Conservation (phyloP, 441 rosid species). For the Macaranga tanarius region DNA sequence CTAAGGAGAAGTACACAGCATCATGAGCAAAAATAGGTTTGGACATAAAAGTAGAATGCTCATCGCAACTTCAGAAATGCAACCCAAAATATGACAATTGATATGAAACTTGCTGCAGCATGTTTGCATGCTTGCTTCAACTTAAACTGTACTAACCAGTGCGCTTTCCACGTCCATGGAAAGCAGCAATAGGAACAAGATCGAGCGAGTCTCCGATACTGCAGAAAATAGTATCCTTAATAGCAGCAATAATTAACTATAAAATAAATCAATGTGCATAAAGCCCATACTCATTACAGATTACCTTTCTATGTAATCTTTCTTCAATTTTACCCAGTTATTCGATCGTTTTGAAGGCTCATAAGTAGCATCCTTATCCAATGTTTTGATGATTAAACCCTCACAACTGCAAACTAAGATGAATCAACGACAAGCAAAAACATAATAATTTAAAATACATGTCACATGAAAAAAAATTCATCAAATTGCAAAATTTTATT, state of each 20-base stretch:
- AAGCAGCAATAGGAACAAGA: conserved; percentile 93
- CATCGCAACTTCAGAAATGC: background rate
- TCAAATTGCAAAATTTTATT: background rate
- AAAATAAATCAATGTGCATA: conserved; percentile 1
- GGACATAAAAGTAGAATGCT: background rate
- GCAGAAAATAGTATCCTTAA: conserved; percentile 26
- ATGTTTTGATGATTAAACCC: conserved; percentile 91
- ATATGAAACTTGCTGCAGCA: background rate
- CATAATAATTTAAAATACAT: background rate
- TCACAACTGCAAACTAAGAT: conserved; percentile 71
- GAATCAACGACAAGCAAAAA: conserved; percentile 19
- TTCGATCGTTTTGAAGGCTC: conserved; percentile 92
- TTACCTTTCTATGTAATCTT: conserved; percentile 91
- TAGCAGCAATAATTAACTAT: conserved; percentile 3
- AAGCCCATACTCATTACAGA: conserved; percentile 7
- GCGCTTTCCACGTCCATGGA: conserved; percentile 94
- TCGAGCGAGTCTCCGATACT: conserved; percentile 94
- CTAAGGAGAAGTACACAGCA: conserved; percentile 38
- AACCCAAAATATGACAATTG: background rate
- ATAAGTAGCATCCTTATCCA: conserved; percentile 87
- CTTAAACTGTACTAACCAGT: conserved; percentile 47
- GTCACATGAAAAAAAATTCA: background rate
- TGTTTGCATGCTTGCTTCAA: conserved; percentile 11
- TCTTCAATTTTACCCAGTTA: conserved; percentile 94
- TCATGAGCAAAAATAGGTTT: conserved; percentile 17